These are phyloP conservation scores for Ambrosiella beaveri DNA, from an alignment of 2,329 filamentous ascomycete genomes.

Conservation along the genomic window DNA sequence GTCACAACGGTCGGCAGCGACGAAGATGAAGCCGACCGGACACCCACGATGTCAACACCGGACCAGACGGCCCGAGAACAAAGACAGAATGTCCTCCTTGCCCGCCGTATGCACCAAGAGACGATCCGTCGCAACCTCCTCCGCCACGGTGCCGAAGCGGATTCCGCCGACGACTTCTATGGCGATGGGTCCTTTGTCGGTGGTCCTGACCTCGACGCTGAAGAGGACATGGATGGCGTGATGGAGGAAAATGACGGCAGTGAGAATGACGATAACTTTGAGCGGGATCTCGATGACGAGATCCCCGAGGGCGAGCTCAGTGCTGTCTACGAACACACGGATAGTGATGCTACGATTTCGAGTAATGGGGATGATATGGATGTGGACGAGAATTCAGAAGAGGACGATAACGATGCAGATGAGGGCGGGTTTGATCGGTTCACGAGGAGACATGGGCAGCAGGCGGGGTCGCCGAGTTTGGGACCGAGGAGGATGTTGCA, in stretches of 20 bases:
- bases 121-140: slow-evolving; percentile 34
- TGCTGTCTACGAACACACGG: slow-evolving; percentile 59
- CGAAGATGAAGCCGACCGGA: background rate
- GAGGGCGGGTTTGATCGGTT: slow-evolving; percentile 9
- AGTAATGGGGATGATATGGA: slow-evolving; percentile 30
- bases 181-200: slow-evolving; percentile 29
- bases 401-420: slow-evolving; percentile 40
- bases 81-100: slow-evolving; percentile 31
- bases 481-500: slow-evolving; percentile 19
- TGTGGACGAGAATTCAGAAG: slow-evolving; percentile 41
- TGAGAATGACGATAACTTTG: slow-evolving; percentile 32
- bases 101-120: slow-evolving; percentile 38
- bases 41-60: slow-evolving; percentile 15
- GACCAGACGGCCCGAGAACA: slow-evolving; percentile 23
- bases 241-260: slow-evolving; percentile 45
- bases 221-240: slow-evolving; percentile 29
- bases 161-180: slow-evolving; percentile 30
- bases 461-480: slow-evolving; percentile 24
- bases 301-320: slow-evolving; percentile 44
- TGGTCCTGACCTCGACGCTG: slow-evolving; percentile 3
- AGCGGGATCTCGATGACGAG: slow-evolving; percentile 53
- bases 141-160: slow-evolving; percentile 22
- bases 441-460: slow-evolving; percentile 15
- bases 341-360: slow-evolving; percentile 48
- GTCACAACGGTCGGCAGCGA: background rate